Percentiles rank a stretch among this genome's conserved stretches.
These are phyloP conservation scores for Prunus kanzakura DNA, from an alignment of 306 rosid genomes.

Conservation along the genomic window DNA sequence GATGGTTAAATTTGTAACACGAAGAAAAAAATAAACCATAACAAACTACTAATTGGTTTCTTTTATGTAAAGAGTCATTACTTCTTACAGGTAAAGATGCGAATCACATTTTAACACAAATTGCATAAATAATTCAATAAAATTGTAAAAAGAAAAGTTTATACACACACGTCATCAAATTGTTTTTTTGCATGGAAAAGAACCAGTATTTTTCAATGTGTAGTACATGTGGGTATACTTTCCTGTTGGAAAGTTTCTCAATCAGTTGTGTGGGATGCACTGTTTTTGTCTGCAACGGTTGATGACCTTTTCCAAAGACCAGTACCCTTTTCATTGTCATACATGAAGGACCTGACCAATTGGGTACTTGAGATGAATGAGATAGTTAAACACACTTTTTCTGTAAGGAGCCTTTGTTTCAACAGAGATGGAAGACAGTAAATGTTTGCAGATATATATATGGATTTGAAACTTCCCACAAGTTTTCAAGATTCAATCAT, in stretches of 20 bases:
- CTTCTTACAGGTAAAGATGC: accelerated
- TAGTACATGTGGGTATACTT: not conserved
- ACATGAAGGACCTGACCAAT: not conserved
- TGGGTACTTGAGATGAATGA: not conserved
- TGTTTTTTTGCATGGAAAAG: no score
- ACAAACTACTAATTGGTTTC: no score
- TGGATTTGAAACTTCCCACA: slow-evolving; percentile 34
- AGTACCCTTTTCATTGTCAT: not conserved
- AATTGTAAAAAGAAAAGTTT: no score
- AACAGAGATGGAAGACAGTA: slow-evolving; percentile 5
- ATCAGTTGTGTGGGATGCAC: not conserved
- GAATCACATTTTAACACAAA: no score
- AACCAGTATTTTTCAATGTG: no score
- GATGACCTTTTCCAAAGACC: slow-evolving; percentile 11
- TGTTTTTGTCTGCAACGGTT: not conserved
- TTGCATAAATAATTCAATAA: no score
- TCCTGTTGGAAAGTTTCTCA: not conserved
- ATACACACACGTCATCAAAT: no score
- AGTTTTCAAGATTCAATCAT: slow-evolving; percentile 45
- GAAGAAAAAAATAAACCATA: no score
- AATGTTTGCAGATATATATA: slow-evolving; percentile 1
- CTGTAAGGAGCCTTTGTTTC: slow-evolving; percentile 15
- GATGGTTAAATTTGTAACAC: no score
- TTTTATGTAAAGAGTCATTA: no score
- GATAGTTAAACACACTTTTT: slow-evolving; percentile 10